Evolutionary conservation across 495 filamentous ascomycete species (phyloP).

Genomic region (Pseudoneurospora amorphoporcata): DNA sequence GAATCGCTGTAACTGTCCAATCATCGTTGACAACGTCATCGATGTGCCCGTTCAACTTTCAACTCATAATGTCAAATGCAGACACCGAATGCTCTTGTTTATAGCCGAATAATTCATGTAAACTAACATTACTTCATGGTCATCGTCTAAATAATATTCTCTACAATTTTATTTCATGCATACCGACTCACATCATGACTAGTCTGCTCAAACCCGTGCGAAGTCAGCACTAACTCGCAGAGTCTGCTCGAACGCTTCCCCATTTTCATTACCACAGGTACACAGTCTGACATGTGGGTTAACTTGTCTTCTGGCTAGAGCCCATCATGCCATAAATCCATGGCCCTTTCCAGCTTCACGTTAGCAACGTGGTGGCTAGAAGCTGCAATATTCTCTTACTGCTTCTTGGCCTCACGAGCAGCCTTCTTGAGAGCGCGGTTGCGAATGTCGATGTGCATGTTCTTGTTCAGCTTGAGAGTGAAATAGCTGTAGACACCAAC

Average conservation of each 20-base stretch:
- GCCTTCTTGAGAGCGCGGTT: conserved; percentile 82
- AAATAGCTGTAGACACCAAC: conserved; percentile 54
- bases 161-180: background rate
- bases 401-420: conserved; percentile 68
- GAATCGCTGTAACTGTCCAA: background rate
- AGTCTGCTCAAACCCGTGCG: background rate
- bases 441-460: conserved; percentile 79
- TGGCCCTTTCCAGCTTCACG: background rate
- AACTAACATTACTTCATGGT: background rate
- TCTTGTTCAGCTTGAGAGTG: conserved; percentile 56
- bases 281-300: background rate
- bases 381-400: conserved; percentile 9
- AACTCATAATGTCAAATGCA: background rate
- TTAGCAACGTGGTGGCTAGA: background rate
- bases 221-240: background rate
- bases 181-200: background rate
- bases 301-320: background rate
- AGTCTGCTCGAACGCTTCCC: background rate
- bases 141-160: background rate
- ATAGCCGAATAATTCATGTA: background rate
- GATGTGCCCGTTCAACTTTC: background rate
- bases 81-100: background rate
- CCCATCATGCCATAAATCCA: background rate
- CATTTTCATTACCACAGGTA: background rate
- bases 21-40: background rate